Evolutionary conservation across 2,329 filamentous ascomycete genomes (phyloP).

Genomic region (Neofusicoccum kwambonambiense): DNA sequence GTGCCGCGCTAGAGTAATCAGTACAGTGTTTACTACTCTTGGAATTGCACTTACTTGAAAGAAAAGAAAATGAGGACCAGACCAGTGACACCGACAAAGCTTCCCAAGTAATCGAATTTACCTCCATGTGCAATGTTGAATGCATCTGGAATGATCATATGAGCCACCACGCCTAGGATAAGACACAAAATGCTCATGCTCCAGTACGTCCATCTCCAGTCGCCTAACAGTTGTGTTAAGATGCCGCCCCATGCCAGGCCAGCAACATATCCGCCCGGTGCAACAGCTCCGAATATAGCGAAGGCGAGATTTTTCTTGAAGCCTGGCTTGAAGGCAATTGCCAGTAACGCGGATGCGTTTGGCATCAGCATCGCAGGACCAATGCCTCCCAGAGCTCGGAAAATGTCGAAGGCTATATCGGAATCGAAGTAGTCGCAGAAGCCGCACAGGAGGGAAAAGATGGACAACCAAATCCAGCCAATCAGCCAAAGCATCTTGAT

Average conservation of each 20-base stretch:
- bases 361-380: constrained; percentile 22
- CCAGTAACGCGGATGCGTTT: neutral
- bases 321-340: no score
- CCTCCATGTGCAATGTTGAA: no score
- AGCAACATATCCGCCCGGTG: constrained; percentile 21
- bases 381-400: constrained; percentile 21
- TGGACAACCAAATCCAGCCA: neutral
- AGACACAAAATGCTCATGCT: no score
- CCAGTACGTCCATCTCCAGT: constrained; percentile 5
- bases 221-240: constrained; percentile 18
- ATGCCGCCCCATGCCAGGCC: constrained; percentile 20
- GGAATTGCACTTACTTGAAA: no score
- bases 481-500: neutral
- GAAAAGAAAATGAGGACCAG: no score
- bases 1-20: no score
- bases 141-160: no score
- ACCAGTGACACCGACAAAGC: no score
- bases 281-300: constrained; percentile 21
- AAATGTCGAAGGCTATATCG: constrained; percentile 21
- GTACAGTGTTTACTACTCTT: no score
- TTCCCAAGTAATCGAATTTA: no score
- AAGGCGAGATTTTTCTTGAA: constrained; percentile 19
- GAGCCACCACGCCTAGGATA: no score
- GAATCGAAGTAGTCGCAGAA: constrained; percentile 4
- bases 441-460: constrained; percentile 10